These are phyloP conservation scores for Buddleja alternifolia DNA, from an alignment of 257 asterid species.

Conservation along the genomic window DNA sequence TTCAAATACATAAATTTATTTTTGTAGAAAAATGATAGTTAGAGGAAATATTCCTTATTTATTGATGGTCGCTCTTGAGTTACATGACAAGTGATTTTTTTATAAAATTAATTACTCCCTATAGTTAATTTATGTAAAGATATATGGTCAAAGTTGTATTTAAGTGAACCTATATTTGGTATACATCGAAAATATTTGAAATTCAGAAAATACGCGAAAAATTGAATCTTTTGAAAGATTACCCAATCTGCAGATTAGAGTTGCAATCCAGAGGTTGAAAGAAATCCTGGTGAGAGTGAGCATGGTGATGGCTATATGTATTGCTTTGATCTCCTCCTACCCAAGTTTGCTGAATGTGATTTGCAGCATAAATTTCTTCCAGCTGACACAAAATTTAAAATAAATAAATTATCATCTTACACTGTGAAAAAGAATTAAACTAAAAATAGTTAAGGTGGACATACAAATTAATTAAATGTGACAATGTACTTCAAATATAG, in stretches of 20 bases:
- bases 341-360: conserved; percentile 77
- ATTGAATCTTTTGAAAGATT: neutral
- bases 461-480: neutral
- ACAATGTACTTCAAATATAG: neutral
- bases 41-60: no score
- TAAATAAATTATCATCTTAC: neutral
- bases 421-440: neutral
- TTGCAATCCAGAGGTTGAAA: conserved; percentile 87
- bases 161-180: no score
- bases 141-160: no score
- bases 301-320: conserved; percentile 58
- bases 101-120: no score
- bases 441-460: no score
- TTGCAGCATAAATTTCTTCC: conserved; percentile 76
- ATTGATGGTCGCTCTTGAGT: no score
- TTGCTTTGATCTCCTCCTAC: conserved; percentile 63
- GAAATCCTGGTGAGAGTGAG: conserved; percentile 79
- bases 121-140: no score
- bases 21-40: no score
- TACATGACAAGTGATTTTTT: no score
- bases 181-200: neutral
- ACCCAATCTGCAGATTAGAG: conserved; percentile 88
- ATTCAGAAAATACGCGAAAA: neutral
- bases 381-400: conserved; percentile 46
- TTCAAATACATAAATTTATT: no score